Conservation (phyloP, 2,329 filamentous ascomycete species). For the Zalaria obscura region DNA sequence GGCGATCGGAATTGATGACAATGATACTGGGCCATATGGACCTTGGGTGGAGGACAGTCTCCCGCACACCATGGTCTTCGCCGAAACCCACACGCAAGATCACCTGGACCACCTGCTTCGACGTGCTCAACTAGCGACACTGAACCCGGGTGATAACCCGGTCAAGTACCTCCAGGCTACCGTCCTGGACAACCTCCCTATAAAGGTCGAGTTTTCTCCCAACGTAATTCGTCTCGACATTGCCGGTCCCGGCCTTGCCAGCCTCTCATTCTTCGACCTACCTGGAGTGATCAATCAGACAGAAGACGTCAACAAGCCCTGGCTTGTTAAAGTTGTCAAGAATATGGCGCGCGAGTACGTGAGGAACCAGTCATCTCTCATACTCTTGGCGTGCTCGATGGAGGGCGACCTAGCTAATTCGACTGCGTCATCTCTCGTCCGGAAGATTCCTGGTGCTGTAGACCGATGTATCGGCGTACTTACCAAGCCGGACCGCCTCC, state of each 20-base stretch:
- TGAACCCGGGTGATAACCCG: constrained; percentile 49
- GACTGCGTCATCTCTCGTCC: constrained; percentile 40
- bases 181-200: not conserved
- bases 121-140: constrained; percentile 62
- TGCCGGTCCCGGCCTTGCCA: constrained; percentile 53
- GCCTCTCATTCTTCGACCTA: constrained; percentile 72
- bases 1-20: constrained; percentile 28
- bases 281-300: constrained; percentile 68
- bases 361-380: constrained; percentile 51
- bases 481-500: constrained; percentile 69
- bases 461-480: constrained; percentile 43
- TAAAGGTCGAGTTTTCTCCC: constrained; percentile 59
- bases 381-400: constrained; percentile 66
- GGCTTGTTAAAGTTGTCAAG: constrained; percentile 57
- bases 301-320: constrained; percentile 44
- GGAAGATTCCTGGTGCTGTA: constrained; percentile 18
- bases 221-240: constrained; percentile 71
- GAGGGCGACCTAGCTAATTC: constrained; percentile 67
- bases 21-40: constrained; percentile 49
- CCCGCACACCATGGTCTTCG: constrained; percentile 42
- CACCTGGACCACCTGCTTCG: constrained; percentile 54
- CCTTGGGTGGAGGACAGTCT: constrained; percentile 45
- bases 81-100: constrained; percentile 43
- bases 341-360: constrained; percentile 61
- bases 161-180: constrained; percentile 20